Evolutionary conservation across 1,284 basidiomycete species (phyloP), one percentile per base, ranked within the genome.

Genomic region (Cystobasidium pallidum): DNA sequence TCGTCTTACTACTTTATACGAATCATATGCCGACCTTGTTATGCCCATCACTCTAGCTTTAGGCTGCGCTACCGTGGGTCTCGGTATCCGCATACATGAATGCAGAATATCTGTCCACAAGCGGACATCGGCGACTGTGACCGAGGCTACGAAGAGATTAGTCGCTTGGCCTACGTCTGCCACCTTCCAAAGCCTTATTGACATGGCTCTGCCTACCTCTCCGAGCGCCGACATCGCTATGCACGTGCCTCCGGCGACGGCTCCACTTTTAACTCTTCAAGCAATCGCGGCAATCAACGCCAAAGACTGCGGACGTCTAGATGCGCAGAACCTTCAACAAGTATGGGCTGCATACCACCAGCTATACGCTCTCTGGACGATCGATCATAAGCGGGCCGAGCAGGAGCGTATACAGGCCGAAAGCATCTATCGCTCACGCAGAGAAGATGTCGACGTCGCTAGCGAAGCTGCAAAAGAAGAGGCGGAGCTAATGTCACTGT

Each of bases 351-450:
- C 76, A 8, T 94, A 92, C 77, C 89, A 92, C 70, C 88, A 89
- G 76, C 84, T 89, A 0, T 86, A 88, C 70, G 85, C 88, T 24
- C 84, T 95, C 8, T 98, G 94, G 94, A 84, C 87, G 39, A 87
- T 89, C 41, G 91, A 96, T 78, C 86, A 88, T 49, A 86, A 88
- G 32, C 87, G 86, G 73, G 88, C 89, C 74, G 85, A 86, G 54
- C 86, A 91, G 75, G 85, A 83, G 21, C 86, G 87, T 45, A 85
- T 86, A 47, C 87, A 88, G 41, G 85, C 87, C 0, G 86, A 87
- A 36, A 91, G 90, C 61, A 81, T 99, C 21, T 99, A 97, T 84
- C 89, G 89, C 47, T 84, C 85, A 67, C 88, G 86, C 52, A 85
- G 85, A 68, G 81, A 86, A 32, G 85, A 88, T 36, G 82, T 91